Evolutionary conservation across 129 eudicot species (phyloP).

Genomic region (Flaveria trinervia): DNA sequence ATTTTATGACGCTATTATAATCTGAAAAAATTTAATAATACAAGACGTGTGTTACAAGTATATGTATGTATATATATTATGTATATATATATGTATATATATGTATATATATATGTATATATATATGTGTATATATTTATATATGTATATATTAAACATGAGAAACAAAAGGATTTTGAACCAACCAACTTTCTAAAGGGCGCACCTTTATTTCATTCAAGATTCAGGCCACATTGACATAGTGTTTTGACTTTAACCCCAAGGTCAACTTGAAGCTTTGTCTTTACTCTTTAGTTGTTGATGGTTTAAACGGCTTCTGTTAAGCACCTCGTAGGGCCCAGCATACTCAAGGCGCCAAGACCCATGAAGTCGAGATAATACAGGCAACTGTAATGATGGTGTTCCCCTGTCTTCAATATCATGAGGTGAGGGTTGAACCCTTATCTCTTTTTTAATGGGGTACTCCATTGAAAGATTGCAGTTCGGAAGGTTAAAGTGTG

Average conservation of each 20-base stretch:
- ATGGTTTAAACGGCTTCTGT: constrained; percentile 66
- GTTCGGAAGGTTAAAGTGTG: constrained; percentile 87
- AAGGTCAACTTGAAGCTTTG: constrained; percentile 47
- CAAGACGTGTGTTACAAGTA: too few relatives aligned
- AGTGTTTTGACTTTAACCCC: background rate
- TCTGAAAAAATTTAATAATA: too few relatives aligned
- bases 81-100: background rate
- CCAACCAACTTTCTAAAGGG: constrained; percentile 28
- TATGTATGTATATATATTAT: too few relatives aligned
- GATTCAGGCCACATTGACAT: constrained; percentile 21
- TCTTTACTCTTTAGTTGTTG: constrained; percentile 20
- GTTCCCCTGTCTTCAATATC: constrained; percentile 82
- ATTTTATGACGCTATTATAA: too few relatives aligned
- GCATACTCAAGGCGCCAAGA: constrained; percentile 74
- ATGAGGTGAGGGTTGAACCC: constrained; percentile 77
- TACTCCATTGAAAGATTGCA: constrained; percentile 90
- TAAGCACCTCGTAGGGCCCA: constrained; percentile 76
- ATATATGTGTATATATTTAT: too few relatives aligned
- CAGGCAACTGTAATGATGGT: constrained; percentile 63
- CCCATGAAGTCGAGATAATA: constrained; percentile 89
- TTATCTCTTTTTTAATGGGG: constrained; percentile 51
- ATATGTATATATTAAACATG: background rate
- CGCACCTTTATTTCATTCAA: constrained; percentile 38
- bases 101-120: too few relatives aligned
- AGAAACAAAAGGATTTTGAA: constrained; percentile 36